Percentiles rank a stretch among this genome's conserved stretches.
phyloP scores from a whole-genome alignment of 1,284 basidiomycete species.

The Retiboletus fuscus region DNA sequence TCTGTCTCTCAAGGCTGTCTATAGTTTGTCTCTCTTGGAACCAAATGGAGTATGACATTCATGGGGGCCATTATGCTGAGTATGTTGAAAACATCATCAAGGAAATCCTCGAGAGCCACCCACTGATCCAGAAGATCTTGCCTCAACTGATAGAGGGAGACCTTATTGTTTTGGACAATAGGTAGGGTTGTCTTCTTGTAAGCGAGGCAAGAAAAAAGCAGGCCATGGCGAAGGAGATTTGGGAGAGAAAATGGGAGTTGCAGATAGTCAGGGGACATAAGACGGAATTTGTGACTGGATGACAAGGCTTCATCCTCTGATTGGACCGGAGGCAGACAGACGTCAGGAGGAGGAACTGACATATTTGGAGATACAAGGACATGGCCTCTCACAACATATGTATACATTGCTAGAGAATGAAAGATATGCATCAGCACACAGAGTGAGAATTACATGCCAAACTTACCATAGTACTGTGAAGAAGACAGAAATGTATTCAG shows the following conservation, averaged over 20 bases:
- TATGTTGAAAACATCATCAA: constrained; percentile 5
- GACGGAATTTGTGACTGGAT: background rate
- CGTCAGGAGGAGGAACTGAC: background rate
- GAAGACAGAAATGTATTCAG: too few species aligned
- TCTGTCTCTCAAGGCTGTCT: background rate
- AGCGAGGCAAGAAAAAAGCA: constrained; percentile 19
- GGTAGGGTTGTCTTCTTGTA: background rate
- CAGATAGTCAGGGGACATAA: background rate
- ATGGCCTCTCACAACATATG: background rate
- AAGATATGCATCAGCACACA: too few species aligned
- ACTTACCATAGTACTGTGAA: too few species aligned
- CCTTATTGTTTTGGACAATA: background rate
- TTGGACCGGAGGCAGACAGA: background rate
- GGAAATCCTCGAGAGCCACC: constrained; percentile 5
- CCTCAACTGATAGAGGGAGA: constrained; percentile 5
- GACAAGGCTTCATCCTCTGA: background rate
- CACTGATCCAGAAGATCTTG: constrained; percentile 8
- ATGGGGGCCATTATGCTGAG: background rate
- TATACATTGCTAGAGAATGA: constrained; percentile 4
- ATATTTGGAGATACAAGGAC: constrained; percentile 14
- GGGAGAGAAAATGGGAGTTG: constrained; percentile 10
- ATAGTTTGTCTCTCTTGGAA: constrained; percentile 8
- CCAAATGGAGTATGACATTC: constrained; percentile 10
- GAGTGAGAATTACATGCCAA: too few species aligned
- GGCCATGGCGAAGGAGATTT: background rate